These are phyloP conservation scores for Alternaria hordeiaustralica DNA, from an alignment of 2,329 filamentous ascomycete genomes.

Conservation along the genomic window DNA sequence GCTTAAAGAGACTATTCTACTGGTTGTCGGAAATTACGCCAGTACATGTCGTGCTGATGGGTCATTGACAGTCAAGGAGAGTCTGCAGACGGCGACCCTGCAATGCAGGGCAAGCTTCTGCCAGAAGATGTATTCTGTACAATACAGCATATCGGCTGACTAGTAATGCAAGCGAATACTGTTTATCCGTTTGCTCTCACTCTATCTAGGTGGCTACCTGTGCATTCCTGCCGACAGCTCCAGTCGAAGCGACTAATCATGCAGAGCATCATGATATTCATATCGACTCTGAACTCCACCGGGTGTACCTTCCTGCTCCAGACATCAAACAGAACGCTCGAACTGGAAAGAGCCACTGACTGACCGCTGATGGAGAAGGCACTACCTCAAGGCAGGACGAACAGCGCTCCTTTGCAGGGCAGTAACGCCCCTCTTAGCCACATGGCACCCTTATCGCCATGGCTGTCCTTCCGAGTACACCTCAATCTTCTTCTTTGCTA, in stretches of 20 bases:
- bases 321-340: not conserved
- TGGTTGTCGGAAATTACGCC: not conserved
- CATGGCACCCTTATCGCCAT: not conserved
- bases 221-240: not conserved
- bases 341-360: not conserved
- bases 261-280: not conserved
- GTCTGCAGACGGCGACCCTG: not conserved
- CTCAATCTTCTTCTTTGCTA: not conserved
- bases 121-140: not conserved
- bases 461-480: not conserved
- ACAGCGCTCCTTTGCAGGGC: not conserved
- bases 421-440: not conserved
- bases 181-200: not conserved
- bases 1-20: not conserved
- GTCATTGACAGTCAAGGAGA: not conserved
- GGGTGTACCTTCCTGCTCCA: not conserved
- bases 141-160: not conserved
- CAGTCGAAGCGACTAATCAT: not conserved
- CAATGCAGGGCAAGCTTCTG: not conserved
- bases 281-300: not conserved
- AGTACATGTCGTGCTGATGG: not conserved
- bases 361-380: not conserved
- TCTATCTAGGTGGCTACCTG: not conserved
- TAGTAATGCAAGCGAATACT: not conserved
- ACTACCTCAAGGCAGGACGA: not conserved